Conservation (phyloP, 352 stramenopile genomes). For the Plasmopara viticola region DNA sequence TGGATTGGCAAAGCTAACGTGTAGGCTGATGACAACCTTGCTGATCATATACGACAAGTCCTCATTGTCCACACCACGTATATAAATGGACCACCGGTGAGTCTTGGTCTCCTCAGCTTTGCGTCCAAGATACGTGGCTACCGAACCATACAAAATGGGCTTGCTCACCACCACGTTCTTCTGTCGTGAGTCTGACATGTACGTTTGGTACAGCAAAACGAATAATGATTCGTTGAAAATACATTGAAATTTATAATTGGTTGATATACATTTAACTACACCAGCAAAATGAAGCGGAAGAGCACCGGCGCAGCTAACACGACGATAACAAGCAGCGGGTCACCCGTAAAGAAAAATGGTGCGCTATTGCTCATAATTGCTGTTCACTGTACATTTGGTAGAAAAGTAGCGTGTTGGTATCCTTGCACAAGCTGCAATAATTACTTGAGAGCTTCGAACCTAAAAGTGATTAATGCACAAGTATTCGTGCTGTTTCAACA, state of each 20-base stretch:
- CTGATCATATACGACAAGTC: constrained; percentile 92
- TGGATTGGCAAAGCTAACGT: constrained; percentile 94
- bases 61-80: constrained; percentile 90
- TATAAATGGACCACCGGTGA: constrained; percentile 93
- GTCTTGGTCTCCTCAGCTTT: constrained; percentile 93
- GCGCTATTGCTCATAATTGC: not conserved
- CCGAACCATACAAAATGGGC: constrained; percentile 93
- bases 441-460: not conserved
- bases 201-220: constrained; percentile 6
- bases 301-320: constrained; percentile 8
- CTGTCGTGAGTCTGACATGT: constrained; percentile 68
- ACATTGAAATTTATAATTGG: constrained; percentile 4
- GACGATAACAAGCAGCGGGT: constrained; percentile 1
- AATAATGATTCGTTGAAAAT: constrained; percentile 8
- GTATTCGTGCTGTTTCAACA: not conserved
- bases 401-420: not conserved
- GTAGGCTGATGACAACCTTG: constrained; percentile 97
- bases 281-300: constrained; percentile 41
- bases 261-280: not conserved
- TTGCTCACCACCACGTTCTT: constrained; percentile 85
- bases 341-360: constrained; percentile 20
- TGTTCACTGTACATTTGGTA: not conserved
- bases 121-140: constrained; percentile 90
- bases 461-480: not conserved
- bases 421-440: not conserved